phyloP scores from a whole-genome alignment of 352 stramenopile genomes.

The Blastocystis sp. region DNA sequence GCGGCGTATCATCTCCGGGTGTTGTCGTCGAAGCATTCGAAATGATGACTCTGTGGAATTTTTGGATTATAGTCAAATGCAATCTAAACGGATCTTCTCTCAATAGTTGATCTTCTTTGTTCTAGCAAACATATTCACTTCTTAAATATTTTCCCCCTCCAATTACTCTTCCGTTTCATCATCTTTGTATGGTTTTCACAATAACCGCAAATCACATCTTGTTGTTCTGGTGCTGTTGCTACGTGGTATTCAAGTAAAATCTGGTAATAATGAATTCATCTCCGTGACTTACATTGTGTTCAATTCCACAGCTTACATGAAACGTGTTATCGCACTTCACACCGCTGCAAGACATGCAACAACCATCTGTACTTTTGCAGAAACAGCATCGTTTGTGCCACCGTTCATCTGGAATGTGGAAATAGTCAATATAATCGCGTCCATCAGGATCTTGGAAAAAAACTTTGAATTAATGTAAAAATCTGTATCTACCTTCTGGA shows the following conservation, averaged over 20 bases:
- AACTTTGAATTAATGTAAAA: neutral
- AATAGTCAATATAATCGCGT: slow-evolving; percentile 64
- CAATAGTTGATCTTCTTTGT: slow-evolving; percentile 21
- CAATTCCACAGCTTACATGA: slow-evolving; percentile 66
- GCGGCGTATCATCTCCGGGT: neutral
- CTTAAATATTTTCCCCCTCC: slow-evolving; percentile 30
- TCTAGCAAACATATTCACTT: slow-evolving; percentile 38
- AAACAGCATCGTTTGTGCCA: slow-evolving; percentile 61
- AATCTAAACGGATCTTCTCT: slow-evolving; percentile 12
- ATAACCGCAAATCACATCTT: slow-evolving; percentile 59
- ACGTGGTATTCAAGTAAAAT: slow-evolving; percentile 61
- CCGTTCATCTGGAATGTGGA: slow-evolving; percentile 38
- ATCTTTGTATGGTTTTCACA: slow-evolving; percentile 48
- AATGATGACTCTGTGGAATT: slow-evolving; percentile 4
- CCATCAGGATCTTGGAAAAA: slow-evolving; percentile 63
- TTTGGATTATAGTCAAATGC: slow-evolving; percentile 34
- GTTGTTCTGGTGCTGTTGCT: slow-evolving; percentile 34
- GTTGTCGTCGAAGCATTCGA: neutral
- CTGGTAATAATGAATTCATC: neutral
- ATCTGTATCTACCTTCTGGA: slow-evolving; percentile 2
- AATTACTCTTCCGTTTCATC: slow-evolving; percentile 43
- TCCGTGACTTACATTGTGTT: slow-evolving; percentile 17
- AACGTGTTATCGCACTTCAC: slow-evolving; percentile 58
- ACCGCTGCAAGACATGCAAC: slow-evolving; percentile 60
- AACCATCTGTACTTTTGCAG: slow-evolving; percentile 45